Evolutionary conservation across 768 basidiomycete species (phyloP).

Genomic region (Lactarius hatsudake): DNA sequence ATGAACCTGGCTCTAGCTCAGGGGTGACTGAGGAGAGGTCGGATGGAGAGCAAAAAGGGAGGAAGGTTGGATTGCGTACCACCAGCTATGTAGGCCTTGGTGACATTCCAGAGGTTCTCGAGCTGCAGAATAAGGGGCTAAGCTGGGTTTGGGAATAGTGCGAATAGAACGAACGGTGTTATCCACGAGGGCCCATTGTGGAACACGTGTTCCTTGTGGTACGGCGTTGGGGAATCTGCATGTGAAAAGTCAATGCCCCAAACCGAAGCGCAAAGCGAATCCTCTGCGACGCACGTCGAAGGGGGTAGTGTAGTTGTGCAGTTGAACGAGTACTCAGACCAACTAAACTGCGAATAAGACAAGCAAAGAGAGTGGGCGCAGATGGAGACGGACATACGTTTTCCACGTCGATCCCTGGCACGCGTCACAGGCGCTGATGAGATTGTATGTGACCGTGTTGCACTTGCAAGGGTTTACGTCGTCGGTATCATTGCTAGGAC

Average conservation of each 20-base stretch:
- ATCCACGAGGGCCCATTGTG: constrained; percentile 2
- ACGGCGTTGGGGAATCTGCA: constrained; percentile 11
- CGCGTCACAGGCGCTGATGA: constrained; percentile 22
- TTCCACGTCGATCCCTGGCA: constrained; percentile 1
- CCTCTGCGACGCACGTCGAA: constrained; percentile 4
- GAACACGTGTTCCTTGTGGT: not conserved
- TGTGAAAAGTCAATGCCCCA: not conserved
- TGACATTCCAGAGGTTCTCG: not conserved
- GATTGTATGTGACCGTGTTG: constrained; percentile 11
- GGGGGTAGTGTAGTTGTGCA: not conserved
- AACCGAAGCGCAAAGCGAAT: not conserved
- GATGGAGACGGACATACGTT: not conserved
- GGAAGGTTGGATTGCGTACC: not conserved
- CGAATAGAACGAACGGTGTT: not conserved
- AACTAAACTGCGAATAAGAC: not conserved
- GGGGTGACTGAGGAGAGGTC: not conserved
- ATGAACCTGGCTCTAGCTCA: not conserved
- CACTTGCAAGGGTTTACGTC: constrained; percentile 16
- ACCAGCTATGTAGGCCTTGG: not conserved
- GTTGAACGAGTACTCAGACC: not conserved
- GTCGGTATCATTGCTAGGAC: not conserved
- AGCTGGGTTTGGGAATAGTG: not conserved
- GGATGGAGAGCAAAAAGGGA: not conserved
- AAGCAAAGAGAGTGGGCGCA: too few relatives aligned
- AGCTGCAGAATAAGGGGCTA: not conserved